Conservation (phyloP, 306 rosid species). For the Cucurbita pepo region DNA sequence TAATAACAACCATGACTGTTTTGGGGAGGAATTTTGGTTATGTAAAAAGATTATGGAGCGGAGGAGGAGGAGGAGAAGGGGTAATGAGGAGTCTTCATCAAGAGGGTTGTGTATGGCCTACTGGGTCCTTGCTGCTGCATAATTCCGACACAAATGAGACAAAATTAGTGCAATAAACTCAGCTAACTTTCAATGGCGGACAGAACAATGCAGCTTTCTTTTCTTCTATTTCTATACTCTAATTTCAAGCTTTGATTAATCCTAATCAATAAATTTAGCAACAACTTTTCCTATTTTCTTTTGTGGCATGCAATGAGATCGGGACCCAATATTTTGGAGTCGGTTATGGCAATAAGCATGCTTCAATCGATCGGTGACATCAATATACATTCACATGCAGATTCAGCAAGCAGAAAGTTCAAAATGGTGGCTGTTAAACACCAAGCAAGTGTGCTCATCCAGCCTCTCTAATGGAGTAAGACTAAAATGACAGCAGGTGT, state of each 20-base stretch:
- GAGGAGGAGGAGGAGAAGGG: background rate
- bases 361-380: background rate
- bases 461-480: background rate
- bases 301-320: conserved; percentile 5
- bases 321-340: background rate
- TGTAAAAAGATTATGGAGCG: background rate
- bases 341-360: background rate
- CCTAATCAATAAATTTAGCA: background rate
- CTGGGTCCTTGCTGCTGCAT: conserved; percentile 11
- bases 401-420: background rate
- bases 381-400: background rate
- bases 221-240: background rate
- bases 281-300: background rate
- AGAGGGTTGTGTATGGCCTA: background rate
- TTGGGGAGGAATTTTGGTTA: background rate
- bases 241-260: background rate
- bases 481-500: background rate
- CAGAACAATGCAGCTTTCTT: conserved; percentile 1
- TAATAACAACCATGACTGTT: background rate
- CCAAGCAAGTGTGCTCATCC: no score
- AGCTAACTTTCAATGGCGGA: conserved; percentile 14
- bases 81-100: conserved; percentile 1
- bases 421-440: background rate
- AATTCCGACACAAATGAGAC: conserved; percentile 12
- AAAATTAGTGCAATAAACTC: conserved; percentile 4